Percentiles rank a stretch among this genome's conserved stretches.
phyloP scores from a whole-genome alignment of 2,329 filamentous ascomycete genomes.

The Hymenoscyphus fructigenus region DNA sequence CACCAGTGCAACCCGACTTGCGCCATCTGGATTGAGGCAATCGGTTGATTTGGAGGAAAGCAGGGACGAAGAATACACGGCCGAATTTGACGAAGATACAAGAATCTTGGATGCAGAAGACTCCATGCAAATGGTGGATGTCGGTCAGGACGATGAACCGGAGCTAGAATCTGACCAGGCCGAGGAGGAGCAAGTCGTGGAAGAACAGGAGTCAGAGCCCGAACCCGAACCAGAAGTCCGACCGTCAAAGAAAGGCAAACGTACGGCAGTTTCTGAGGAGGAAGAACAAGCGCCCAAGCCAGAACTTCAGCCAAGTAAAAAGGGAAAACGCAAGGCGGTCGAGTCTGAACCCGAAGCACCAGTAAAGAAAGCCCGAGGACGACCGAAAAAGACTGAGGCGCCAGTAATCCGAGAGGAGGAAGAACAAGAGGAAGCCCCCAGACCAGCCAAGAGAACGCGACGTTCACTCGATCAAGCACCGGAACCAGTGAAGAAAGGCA shows the following conservation, averaged over 20 bases:
- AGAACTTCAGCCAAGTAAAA: conserved; percentile 23
- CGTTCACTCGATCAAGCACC: conserved; percentile 16
- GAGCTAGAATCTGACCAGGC: conserved; percentile 21
- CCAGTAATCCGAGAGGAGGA: conserved; percentile 19
- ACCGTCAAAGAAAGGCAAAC: conserved; percentile 27
- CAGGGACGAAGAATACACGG: conserved; percentile 30
- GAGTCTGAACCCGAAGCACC: conserved; percentile 18
- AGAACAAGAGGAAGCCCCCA: conserved; percentile 27
- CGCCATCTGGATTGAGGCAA: conserved; percentile 12
- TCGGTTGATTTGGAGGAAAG: conserved; percentile 22
- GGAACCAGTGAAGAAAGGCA: conserved; percentile 31
- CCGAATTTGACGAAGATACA: conserved; percentile 46
- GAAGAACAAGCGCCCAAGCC: conserved; percentile 18
- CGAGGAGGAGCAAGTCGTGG: conserved; percentile 19
- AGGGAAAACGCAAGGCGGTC: conserved; percentile 26
- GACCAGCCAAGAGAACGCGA: conserved; percentile 19
- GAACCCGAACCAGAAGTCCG: conserved; percentile 17
- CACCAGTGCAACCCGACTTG: conserved; percentile 24
- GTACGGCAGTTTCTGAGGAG: conserved; percentile 12
- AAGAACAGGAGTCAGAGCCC: conserved; percentile 17
- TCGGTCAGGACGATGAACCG: conserved; percentile 36
- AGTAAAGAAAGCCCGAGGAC: conserved; percentile 21
- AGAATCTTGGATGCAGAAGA: conserved; percentile 46
- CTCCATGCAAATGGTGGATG: conserved; percentile 27
- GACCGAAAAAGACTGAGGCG: conserved; percentile 28